Conservation (phyloP, 2,329 filamentous ascomycete species). For the Fusarium setosum region DNA sequence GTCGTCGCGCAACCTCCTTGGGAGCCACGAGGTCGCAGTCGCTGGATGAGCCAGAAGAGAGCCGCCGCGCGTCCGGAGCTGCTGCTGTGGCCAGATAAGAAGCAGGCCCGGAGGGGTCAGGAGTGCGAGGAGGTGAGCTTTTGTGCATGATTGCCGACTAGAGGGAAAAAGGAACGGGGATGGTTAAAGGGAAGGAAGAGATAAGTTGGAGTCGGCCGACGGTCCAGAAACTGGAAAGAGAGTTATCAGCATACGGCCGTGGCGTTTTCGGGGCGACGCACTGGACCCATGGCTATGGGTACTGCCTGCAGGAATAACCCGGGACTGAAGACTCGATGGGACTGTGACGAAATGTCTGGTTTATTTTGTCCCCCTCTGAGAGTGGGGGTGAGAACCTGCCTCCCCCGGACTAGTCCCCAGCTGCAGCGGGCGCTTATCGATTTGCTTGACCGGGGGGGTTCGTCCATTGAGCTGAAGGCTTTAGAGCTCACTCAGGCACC, state of each 20-base stretch:
- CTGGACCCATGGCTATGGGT: slow-evolving; percentile 6
- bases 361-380: slow-evolving; percentile 8
- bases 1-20: neutral
- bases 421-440: slow-evolving; percentile 35
- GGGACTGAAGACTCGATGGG: neutral
- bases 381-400: slow-evolving; percentile 29
- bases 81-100: neutral
- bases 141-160: neutral
- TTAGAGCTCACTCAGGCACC: no score
- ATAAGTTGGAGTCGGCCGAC: neutral
- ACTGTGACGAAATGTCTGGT: neutral
- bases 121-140: neutral
- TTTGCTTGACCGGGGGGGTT: slow-evolving; percentile 15
- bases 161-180: neutral
- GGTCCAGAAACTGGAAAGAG: slow-evolving; percentile 5
- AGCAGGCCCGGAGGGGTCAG: neutral
- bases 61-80: neutral
- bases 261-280: slow-evolving; percentile 13
- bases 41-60: neutral
- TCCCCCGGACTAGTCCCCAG: slow-evolving; percentile 25
- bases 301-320: no score
- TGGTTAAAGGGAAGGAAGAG: slow-evolving; percentile 3
- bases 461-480: neutral
- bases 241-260: slow-evolving; percentile 8
- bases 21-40: no score